Evolutionary conservation across 2,329 filamentous ascomycete genomes (phyloP).

Genomic region (Cladosporium velox): DNA sequence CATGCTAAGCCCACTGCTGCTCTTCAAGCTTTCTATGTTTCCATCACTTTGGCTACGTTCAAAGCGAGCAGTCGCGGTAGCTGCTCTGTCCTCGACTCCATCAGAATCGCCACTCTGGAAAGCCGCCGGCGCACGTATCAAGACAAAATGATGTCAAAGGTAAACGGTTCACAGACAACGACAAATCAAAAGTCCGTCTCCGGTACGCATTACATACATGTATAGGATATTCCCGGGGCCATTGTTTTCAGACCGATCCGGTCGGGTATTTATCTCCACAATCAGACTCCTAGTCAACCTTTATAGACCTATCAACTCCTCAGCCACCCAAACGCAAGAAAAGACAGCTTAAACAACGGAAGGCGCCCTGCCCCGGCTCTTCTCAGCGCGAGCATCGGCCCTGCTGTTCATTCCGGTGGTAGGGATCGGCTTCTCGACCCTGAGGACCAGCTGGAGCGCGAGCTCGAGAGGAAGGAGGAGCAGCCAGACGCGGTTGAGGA

Average conservation of each 20-base stretch:
- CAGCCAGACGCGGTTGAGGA: conserved; percentile 53
- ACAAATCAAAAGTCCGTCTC: neutral
- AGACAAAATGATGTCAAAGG: too few relatives aligned
- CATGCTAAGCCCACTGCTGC: too few relatives aligned
- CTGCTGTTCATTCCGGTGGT: conserved; percentile 51
- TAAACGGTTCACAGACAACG: too few relatives aligned
- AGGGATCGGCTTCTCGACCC: conserved; percentile 57
- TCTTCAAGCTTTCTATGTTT: too few relatives aligned
- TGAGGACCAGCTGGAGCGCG: conserved; percentile 49
- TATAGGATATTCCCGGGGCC: neutral
- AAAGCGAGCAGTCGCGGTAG: too few relatives aligned
- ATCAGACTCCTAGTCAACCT: neutral
- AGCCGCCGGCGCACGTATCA: too few relatives aligned
- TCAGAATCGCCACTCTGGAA: too few relatives aligned
- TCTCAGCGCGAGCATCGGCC: conserved; percentile 8
- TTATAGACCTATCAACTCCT: neutral
- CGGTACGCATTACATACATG: neutral
- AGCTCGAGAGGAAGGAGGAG: conserved; percentile 56
- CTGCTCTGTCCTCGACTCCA: too few relatives aligned
- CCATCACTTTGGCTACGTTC: too few relatives aligned
- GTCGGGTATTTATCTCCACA: neutral
- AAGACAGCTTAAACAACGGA: conserved; percentile 1
- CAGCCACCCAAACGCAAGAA: neutral
- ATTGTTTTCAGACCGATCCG: neutral
- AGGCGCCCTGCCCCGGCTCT: conserved; percentile 8